Percentiles rank a stretch among this genome's conserved stretches.
These are phyloP conservation scores for Kodamaea anthophila DNA, from an alignment of 1,139 yeast species.

Conservation along the genomic window DNA sequence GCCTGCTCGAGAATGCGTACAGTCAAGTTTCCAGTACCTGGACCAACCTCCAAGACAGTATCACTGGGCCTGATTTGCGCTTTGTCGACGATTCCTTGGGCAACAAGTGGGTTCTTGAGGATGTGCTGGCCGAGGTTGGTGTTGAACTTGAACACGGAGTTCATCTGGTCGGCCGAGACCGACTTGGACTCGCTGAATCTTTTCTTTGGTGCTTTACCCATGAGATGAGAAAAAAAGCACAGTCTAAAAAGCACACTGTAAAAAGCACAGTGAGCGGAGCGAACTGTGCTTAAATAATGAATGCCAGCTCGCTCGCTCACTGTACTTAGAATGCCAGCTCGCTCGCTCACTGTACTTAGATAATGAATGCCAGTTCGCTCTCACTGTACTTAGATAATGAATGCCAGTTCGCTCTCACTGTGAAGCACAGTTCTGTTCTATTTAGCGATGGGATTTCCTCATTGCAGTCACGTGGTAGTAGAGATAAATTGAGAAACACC, in stretches of 20 bases:
- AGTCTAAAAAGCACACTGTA: not conserved
- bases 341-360: too few species aligned
- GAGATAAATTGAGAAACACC: too few species aligned
- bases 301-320: too few species aligned
- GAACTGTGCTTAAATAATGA: too few species aligned
- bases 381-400: too few species aligned
- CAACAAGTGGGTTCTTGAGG: constrained; percentile 89
- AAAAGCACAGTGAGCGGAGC: not conserved
- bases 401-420: too few species aligned
- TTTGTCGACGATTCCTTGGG: constrained; percentile 97
- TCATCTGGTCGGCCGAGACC: constrained; percentile 62
- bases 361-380: too few species aligned
- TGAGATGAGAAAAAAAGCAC: constrained; percentile 15
- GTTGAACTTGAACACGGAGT: constrained; percentile 90
- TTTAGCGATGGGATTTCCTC: too few species aligned
- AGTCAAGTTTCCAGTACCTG: constrained; percentile 98
- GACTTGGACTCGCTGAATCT: constrained; percentile 38
- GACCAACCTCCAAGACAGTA: constrained; percentile 92
- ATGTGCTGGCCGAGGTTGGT: constrained; percentile 97
- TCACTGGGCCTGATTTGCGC: constrained; percentile 92
- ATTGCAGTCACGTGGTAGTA: too few species aligned
- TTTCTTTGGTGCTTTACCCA: constrained; percentile 54
- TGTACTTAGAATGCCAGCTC: too few species aligned
- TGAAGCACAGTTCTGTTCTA: too few species aligned
- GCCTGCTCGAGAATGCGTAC: constrained; percentile 91